Base-by-base conservation (phyloP, 2,329 filamentous ascomycete species). In the Calonectria fujianensis region DNA sequence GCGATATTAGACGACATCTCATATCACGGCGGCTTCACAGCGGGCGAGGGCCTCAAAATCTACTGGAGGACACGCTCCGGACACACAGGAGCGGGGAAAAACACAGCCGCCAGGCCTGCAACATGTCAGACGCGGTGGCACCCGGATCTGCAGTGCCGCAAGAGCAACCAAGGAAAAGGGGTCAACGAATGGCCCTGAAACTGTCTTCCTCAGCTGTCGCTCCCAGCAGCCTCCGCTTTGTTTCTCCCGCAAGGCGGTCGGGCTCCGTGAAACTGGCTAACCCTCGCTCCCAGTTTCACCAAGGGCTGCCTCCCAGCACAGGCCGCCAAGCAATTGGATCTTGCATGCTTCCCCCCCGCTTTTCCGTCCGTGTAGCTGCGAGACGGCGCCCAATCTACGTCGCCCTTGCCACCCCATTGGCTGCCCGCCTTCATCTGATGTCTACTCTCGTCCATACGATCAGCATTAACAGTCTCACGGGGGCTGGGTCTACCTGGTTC, bases 251-350 rank as follows among this genome's bases (percentile, higher is more conserved):
- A 39, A 4, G 24, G 35, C 35, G 57, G 59, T 45, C 59, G 39
- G 64, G 35, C 59, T 10, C 32, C 37, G 16, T 70, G 54, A 48
- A 41, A 71, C 69, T 52, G 35, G 45, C 69, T 71, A 71, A 65
- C 61, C 51, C 31, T 39, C 20, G 39, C 41, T 51, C 31, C 11
- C 27, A 24, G 70, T 72, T 68, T 72, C 70, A 72, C 70, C 41
- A 67, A 20, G n/a, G 51, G 52, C 27, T 57, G 51, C 70, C 70
- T 68, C 70, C 35, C 31, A 27, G 50, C 50, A 27, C 32, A n/a
- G 27, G 37, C 37, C 20, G 61, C 50, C 31, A 54, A 37, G 37
- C 45, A 64, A 71, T 71, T 71, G 69, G 69, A 27, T 52, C 57
- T 27, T 63, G 18, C n/a, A 7, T 9, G 48, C 10, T 64, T 54